These are phyloP conservation scores for Tricharina praecox DNA, from an alignment of 495 filamentous ascomycete species.

Conservation along the genomic window DNA sequence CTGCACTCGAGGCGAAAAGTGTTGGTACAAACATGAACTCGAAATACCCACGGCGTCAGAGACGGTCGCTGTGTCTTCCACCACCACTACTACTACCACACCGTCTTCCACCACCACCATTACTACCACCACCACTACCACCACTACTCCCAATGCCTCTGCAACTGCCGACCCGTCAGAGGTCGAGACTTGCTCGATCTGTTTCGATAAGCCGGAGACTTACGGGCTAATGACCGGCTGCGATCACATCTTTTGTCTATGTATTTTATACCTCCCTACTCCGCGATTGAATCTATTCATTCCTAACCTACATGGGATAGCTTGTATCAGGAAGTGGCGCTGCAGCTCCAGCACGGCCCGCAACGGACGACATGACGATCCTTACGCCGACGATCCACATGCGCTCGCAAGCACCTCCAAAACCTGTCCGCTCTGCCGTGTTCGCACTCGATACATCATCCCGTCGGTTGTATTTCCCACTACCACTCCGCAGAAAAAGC, in stretches of 20 bases:
- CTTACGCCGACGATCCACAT: background rate
- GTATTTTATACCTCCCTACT: conserved; percentile 11
- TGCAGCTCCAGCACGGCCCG: background rate
- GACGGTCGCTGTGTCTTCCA: background rate
- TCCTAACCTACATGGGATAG: no score
- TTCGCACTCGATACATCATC: conserved; percentile 24
- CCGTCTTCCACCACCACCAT: no score
- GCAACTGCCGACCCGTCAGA: conserved; percentile 3
- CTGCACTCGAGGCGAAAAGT: conserved; percentile 16
- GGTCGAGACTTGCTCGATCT: conserved; percentile 23
- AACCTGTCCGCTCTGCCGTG: conserved; percentile 25
- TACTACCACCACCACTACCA: background rate
- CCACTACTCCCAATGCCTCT: background rate
- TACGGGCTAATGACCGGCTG: conserved; percentile 26
- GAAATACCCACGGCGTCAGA: background rate
- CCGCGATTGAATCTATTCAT: background rate
- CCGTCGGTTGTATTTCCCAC: conserved; percentile 16
- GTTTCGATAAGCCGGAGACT: conserved; percentile 21
- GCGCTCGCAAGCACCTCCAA: conserved; percentile 18
- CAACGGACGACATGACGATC: background rate
- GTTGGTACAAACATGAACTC: conserved; percentile 18
- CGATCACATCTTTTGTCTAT: conserved; percentile 26
- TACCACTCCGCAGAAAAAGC: conserved; percentile 19
- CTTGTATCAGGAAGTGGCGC: conserved; percentile 19
- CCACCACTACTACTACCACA: conserved; percentile 2